Base-by-base conservation (phyloP, 1,284 basidiomycete species). In the Leccinum pachyderme region DNA sequence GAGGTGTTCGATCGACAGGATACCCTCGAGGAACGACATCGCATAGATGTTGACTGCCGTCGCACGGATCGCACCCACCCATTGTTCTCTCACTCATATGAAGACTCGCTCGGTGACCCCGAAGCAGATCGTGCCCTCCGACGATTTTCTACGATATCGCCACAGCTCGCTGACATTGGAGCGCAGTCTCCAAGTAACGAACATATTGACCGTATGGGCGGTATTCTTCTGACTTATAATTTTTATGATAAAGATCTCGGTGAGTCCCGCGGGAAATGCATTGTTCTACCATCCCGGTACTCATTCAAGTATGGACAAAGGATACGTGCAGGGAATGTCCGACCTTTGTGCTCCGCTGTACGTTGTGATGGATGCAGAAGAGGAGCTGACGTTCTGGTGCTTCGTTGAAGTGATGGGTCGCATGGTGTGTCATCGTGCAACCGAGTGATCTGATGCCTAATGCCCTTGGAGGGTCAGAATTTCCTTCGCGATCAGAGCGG, bases 291-390 rank as follows among this genome's bases (percentile, higher is more conserved):
- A 50, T 33, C 49, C 47, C 25, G 39, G 33, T 61, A 33, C 61
- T 67, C 59, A 73, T 58, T 11, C 37, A 7, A 15, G 55, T 63
- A 47, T 56, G 48, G 58, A 56, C 58, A 64, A 70, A 89, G 87
- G 89, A 25, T 94, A 96, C 68, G 94, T 95, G 3, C 91, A 98
- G 75, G 94, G 97, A 31, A 99, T 99, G 97, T 95, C 92, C 2
- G 97, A 99, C 70, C 81, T 99, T 5, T 93, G 94, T 64, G 89
- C 93, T 2, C 96, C 96, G 7, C 77, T 98, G 24, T 99, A 98
- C 69, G 86, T 97, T 29, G 91, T 96, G 6, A 90, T 93, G 79
- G 87, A 84, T 50, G 91, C 85, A 12, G 91, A 98, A 62, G 93
- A 97, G 66, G 90, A 89, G 46, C 74, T 89, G 68, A 93, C 93